A percentile compares a stretch with the other conserved stretches of the same genome.
Evolutionary conservation across 2,329 filamentous ascomycete genomes (phyloP).

Genomic region (Pyrenophora seminiperda): DNA sequence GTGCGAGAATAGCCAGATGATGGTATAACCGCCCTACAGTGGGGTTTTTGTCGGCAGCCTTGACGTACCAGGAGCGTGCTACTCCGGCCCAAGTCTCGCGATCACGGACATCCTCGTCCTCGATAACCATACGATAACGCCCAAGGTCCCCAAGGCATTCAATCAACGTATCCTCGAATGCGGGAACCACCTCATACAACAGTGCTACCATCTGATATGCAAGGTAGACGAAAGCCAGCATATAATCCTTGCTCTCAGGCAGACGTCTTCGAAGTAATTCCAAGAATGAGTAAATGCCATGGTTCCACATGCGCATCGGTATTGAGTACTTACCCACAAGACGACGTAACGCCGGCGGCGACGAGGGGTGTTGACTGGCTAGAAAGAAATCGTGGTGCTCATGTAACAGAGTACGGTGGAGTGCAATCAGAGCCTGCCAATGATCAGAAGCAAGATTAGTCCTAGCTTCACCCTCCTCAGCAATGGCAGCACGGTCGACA

Average conservation of each 20-base stretch:
- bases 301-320: slow-evolving; percentile 92
- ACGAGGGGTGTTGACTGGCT: slow-evolving; percentile 80
- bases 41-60: slow-evolving; percentile 77
- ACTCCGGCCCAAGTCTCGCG: slow-evolving; percentile 82
- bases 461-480: slow-evolving; percentile 54
- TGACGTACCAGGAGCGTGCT: slow-evolving; percentile 77
- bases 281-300: slow-evolving; percentile 85
- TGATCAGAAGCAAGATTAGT: slow-evolving; percentile 64
- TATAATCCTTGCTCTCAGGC: slow-evolving; percentile 80
- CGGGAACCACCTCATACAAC: slow-evolving; percentile 80
- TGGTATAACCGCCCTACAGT: slow-evolving; percentile 82
- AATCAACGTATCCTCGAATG: slow-evolving; percentile 88
- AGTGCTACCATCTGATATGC: slow-evolving; percentile 90
- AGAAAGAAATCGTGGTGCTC: slow-evolving; percentile 72
- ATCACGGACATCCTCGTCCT: slow-evolving; percentile 76
- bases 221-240: slow-evolving; percentile 87
- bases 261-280: slow-evolving; percentile 70
- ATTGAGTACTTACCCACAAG: slow-evolving; percentile 84
- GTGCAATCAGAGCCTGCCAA: slow-evolving; percentile 80
- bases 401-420: slow-evolving; percentile 80
- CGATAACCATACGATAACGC: slow-evolving; percentile 88
- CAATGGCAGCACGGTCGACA: slow-evolving; percentile 67
- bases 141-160: slow-evolving; percentile 88
- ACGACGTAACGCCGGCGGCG: slow-evolving; percentile 67
- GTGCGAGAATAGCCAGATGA: slow-evolving; percentile 79